Evolutionary conservation across 441 rosid species (phyloP), one percentile per base, ranked within the genome.

Genomic region (Populus tomentosa): DNA sequence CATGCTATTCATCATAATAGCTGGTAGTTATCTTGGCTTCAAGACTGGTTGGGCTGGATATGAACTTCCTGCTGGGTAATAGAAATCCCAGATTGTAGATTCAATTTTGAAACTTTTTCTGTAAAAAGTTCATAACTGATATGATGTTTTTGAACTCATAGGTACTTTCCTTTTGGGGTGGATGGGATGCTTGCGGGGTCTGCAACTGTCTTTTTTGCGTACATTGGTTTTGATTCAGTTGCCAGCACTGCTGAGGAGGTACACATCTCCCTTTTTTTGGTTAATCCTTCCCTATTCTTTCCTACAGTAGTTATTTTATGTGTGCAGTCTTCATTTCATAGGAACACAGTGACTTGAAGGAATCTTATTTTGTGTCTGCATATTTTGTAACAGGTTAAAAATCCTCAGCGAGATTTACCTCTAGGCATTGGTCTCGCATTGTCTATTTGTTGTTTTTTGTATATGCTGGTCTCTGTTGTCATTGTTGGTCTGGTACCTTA

Each of bases 191-290:
- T 96, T 84, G 96, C 99, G 40, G 99, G 98, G 46, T 86, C 99
- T 85, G 99, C 98, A 63, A 94, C 97, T 0, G 98, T 96, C 71
- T 96, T 96, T 83, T 96, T 96, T 85, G 92, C 99, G 18, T 96
- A 84, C 81, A 94, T 96, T 69, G 99, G 99, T 77, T 96, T 96
- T 82, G 99, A 96, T 89, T 85, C 98, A 38, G 98, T 96, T 78
- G 98, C 98, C 79, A 94, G 99, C 86, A 87, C 98, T 24, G 99
- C 99, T 18, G 99, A 96, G 88, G 99, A 96, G 94, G 99, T 92
- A 77, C 70, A 50, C 13, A 62, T 75, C 6, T 68, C 16, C 59
- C 23, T 3, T 8, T 77, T 30, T 65, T 28, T 73, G 21, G 24
- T 26, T 20, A 23, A 23, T 64, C 38, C 59, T 26, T 50, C 23